Percentiles rank a stretch among this genome's conserved stretches.
phyloP scores from a whole-genome alignment of 148 eudicot genomes.

The Beta vulgaris region DNA sequence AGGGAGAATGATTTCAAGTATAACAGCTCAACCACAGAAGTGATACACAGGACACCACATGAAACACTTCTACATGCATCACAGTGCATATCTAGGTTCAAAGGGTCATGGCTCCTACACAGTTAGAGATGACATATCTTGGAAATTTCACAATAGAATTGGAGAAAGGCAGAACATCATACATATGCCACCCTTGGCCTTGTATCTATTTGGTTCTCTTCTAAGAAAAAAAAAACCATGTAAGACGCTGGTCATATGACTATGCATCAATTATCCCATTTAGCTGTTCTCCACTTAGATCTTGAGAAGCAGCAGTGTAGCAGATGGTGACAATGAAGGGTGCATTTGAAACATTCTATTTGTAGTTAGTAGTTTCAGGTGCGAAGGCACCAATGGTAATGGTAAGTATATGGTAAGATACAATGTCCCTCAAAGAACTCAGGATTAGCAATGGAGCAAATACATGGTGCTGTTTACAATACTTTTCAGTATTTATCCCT shows the following conservation, averaged over 20 bases:
- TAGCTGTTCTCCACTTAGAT: too few species aligned
- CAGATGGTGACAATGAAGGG: too few species aligned
- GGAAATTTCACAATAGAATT: too few species aligned
- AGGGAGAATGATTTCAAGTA: background rate
- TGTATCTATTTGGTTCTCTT: too few species aligned
- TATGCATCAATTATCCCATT: too few species aligned
- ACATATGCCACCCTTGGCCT: background rate
- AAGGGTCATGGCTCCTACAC: background rate
- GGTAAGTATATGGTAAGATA: background rate
- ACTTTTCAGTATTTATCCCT: background rate
- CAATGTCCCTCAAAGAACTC: background rate
- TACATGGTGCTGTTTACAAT: background rate
- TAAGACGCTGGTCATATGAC: too few species aligned
- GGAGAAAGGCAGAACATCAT: too few species aligned
- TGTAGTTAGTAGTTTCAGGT: background rate
- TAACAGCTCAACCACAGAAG: background rate
- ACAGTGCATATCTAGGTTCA: background rate
- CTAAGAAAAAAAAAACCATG: too few species aligned
- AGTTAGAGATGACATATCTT: too few species aligned
- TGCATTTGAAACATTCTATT: background rate
- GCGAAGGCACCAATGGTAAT: background rate
- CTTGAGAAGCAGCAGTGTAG: too few species aligned
- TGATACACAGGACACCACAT: background rate
- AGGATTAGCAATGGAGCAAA: background rate
- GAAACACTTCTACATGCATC: background rate